These are phyloP conservation scores for Hyphodiscus sp. DNA, from an alignment of 2,329 filamentous ascomycete species.

Conservation along the genomic window DNA sequence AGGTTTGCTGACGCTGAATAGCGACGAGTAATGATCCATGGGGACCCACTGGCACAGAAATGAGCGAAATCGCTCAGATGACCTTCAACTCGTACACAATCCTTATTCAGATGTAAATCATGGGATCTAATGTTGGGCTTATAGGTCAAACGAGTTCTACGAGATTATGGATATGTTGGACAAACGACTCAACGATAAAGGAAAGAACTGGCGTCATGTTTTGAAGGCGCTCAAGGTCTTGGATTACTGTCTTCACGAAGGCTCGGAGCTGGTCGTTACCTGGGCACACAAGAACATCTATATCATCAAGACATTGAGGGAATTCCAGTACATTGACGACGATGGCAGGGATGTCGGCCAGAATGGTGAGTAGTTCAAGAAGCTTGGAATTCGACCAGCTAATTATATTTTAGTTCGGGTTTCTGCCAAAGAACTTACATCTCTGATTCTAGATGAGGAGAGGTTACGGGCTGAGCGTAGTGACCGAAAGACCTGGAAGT, in stretches of 20 bases:
- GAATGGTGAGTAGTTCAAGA: slow-evolving; percentile 60
- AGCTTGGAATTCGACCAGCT: slow-evolving; percentile 17
- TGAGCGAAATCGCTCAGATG: slow-evolving; percentile 97
- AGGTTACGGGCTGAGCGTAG: slow-evolving; percentile 81
- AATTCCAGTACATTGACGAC: slow-evolving; percentile 95
- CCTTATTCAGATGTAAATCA: background rate
- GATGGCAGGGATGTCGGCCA: slow-evolving; percentile 93
- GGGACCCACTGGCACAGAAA: slow-evolving; percentile 95
- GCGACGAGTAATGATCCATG: slow-evolving; percentile 98
- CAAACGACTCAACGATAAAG: slow-evolving; percentile 97
- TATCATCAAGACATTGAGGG: slow-evolving; percentile 95
- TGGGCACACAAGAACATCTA: slow-evolving; percentile 98
- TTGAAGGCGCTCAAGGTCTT: slow-evolving; percentile 95
- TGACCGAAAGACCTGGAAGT: slow-evolving; percentile 94
- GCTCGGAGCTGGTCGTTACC: slow-evolving; percentile 91
- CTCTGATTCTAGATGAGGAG: slow-evolving; percentile 89
- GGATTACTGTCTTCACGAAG: slow-evolving; percentile 96
- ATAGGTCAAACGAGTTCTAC: slow-evolving; percentile 87
- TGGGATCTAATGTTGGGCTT: slow-evolving; percentile 5
- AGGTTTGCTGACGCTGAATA: slow-evolving; percentile 38
- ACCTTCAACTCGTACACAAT: slow-evolving; percentile 87
- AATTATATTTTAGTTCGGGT: slow-evolving; percentile 65
- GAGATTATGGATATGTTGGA: slow-evolving; percentile 99
- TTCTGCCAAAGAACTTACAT: slow-evolving; percentile 91
- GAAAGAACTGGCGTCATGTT: slow-evolving; percentile 99